Base-by-base conservation (phyloP, 345 rosid species). In the Stellera chamaejasme region DNA sequence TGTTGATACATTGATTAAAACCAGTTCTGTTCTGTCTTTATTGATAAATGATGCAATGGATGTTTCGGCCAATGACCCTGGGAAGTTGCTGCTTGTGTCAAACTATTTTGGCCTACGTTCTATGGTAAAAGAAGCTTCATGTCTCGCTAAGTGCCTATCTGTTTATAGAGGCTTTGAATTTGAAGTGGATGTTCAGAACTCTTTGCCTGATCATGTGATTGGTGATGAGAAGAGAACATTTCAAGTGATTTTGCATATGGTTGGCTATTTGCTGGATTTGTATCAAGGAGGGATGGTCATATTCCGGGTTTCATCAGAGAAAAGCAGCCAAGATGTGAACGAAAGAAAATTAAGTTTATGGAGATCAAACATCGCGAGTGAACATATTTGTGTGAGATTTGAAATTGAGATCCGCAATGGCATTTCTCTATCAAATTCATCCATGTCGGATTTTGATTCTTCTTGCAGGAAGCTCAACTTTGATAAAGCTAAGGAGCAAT, bases 231-330 rank as follows among this genome's bases (percentile, higher is more conserved):
- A 75, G 56, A 82, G 96, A 72, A 74, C 94, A 48, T 84, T 84
- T 68, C 99, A 93, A 76, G 90, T 93, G 70, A 83, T 93, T 68
- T 76, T 93, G 72, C 93, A 89, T 60, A 79, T 86, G 94, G 81
- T 84, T 69, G 99, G 99, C 13, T 76, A 81, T 68, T 74, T 92
- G 23, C 69, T 88, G 73, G 82, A 84, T 63, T 58, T 75, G 55
- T 66, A 78, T 57, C 69, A 66, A 48, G 86, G 90, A 56, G 85
- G 80, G 51, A 66, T 72, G 9, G 76, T 93, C n/a, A 50, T 59
- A 12, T 80, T 93, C 52, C 74, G 82, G 54, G 92, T 85, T 52
- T 73, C 64, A 55, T 73, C 69, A 6, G 84, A 70, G 43, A 75
- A 67, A 3, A 59, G 68, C 19, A 73, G 78, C 47, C 77, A 73